Conservation (phyloP, 768 basidiomycete genomes). For the Phlebiopsis gigantea region DNA sequence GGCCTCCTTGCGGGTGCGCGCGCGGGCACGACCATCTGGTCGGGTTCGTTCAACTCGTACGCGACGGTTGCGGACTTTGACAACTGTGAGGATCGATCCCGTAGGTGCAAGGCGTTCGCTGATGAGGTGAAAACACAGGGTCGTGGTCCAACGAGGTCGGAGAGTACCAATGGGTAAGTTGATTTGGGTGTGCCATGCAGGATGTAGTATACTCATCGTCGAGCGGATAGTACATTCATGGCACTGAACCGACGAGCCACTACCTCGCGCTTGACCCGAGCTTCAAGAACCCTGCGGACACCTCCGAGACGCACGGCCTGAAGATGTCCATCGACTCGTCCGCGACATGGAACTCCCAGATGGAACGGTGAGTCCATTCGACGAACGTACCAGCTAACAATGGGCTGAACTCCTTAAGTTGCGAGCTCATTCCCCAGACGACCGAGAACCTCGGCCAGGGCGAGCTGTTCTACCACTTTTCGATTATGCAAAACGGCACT, state of each 20-base stretch:
- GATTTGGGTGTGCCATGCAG: too few species aligned
- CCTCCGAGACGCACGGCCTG: conserved; percentile 44
- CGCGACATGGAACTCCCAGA: conserved; percentile 50
- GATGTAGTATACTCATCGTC: neutral
- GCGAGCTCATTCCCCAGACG: conserved; percentile 36
- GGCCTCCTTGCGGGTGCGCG: conserved; percentile 24
- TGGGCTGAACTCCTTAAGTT: conserved; percentile 7
- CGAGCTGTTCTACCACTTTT: conserved; percentile 60
- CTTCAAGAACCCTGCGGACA: conserved; percentile 57
- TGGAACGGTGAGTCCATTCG: conserved; percentile 28
- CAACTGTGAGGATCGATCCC: conserved; percentile 34
- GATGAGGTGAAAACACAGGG: conserved; percentile 38
- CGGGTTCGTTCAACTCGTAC: conserved; percentile 48
- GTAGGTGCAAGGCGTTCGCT: neutral
- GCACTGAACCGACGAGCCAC: conserved; percentile 41
- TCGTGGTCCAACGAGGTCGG: conserved; percentile 52
- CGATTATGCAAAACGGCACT: conserved; percentile 40
- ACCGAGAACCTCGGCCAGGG: conserved; percentile 50
- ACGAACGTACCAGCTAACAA: too few species aligned
- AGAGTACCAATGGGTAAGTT: conserved; percentile 52
- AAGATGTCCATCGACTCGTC: conserved; percentile 50
- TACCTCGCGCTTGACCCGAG: conserved; percentile 46
- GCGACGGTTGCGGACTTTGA: conserved; percentile 44
- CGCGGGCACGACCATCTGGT: conserved; percentile 53
- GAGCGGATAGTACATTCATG: conserved; percentile 43